Conservation (phyloP, 495 filamentous ascomycete genomes). For the Penicillium turbatum region DNA sequence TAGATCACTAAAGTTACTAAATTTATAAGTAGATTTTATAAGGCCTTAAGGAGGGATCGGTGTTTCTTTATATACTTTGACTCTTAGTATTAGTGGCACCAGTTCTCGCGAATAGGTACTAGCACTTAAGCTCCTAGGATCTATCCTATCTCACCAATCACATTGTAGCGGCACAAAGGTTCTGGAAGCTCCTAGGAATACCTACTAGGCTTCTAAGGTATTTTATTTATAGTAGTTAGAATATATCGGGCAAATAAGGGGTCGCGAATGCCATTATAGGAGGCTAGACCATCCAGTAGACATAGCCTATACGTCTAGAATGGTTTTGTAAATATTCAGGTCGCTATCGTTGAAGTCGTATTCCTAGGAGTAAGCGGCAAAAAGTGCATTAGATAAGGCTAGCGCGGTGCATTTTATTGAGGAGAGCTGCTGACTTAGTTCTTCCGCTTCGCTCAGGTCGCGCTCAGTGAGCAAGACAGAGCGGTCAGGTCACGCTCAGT, state of each 20-base stretch:
- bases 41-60: slow-evolving; percentile 5
- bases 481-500: too few relatives aligned
- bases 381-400: not conserved
- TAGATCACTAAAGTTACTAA: not conserved
- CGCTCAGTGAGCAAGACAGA: too few relatives aligned
- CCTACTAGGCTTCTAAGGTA: slow-evolving; percentile 4
- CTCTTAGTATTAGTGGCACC: not conserved
- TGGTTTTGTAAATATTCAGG: slow-evolving; percentile 1
- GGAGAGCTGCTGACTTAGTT: too few relatives aligned
- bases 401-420: slow-evolving; percentile 10
- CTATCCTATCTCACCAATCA: slow-evolving; percentile 3
- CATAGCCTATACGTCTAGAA: slow-evolving; percentile 7
- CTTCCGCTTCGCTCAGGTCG: too few relatives aligned
- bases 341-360: slow-evolving; percentile 9
- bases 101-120: not conserved
- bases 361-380: slow-evolving; percentile 11
- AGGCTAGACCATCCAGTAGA: slow-evolving; percentile 3
- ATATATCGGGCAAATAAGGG: slow-evolving; percentile 7
- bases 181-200: slow-evolving; percentile 3
- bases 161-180: not conserved
- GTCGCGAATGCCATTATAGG: not conserved
- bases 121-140: slow-evolving; percentile 4
- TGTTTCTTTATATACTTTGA: slow-evolving; percentile 6
- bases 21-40: slow-evolving; percentile 2
- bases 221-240: slow-evolving; percentile 5